Base-by-base conservation (phyloP, 2,329 filamentous ascomycete species). In the Colletotrichum euphorbiae region DNA sequence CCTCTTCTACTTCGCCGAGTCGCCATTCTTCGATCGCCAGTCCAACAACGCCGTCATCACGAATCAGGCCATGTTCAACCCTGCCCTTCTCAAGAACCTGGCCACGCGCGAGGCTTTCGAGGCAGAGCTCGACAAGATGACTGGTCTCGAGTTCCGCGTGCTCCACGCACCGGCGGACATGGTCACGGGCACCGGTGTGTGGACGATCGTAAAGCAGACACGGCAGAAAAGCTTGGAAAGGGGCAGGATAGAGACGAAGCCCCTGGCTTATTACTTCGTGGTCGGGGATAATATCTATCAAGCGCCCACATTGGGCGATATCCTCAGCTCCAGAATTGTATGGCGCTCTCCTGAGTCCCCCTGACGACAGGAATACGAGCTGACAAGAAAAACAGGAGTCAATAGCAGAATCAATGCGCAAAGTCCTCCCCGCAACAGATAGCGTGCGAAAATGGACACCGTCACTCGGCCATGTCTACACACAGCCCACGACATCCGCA, bases 151-250 rank as follows among this genome's bases (percentile, higher is more conserved):
- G 78, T 91, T 89, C 75, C 83, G 90, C 57, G 88, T 91, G 59
- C 87, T 87, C 42, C 86, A 90, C 74, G 87, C 89, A 71, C 89
- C 88, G 1, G 87, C 87, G 31, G 88, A 90, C 76, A 88, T 85
- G 73, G 86, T 83, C 0, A 87, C 87, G 0, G 87, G 87, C n/a
- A 90, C 89, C 0, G 89, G 89, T 31, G 88, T 91, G 8, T 91
- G 89, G 89, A 87, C 91, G 31, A 90, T 91, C 72, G 85, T 88
- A 74, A 91, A 91, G 80, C 89, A 91, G 78, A 88, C 85, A 28
- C 81, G 89, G 56, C 82, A 85, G 69, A 89, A 90, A 78, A 80
- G 83, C 13, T 81, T 83, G 45, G 81, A 82, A 5, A 80, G 82
- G 13, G 85, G 88, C 28, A 38, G 62, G 24, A 88, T 90, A 71